These are phyloP conservation scores for Zea luxurians DNA, from an alignment of 176 grass and related monocot genomes.

Conservation along the genomic window DNA sequence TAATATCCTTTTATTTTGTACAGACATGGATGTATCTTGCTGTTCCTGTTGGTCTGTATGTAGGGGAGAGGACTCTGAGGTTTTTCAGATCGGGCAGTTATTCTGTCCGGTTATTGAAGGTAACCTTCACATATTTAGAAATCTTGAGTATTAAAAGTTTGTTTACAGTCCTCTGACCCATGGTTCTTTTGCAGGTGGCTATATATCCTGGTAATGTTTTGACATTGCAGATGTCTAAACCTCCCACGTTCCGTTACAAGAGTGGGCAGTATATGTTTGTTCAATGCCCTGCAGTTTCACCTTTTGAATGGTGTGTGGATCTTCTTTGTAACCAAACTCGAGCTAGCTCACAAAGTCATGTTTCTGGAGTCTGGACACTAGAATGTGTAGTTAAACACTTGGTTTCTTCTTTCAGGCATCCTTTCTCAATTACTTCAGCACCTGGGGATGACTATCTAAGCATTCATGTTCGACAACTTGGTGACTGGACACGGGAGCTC, in stretches of 20 bases:
- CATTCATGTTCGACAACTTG: constrained; percentile 93
- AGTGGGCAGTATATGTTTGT: constrained; percentile 99
- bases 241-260: constrained; percentile 74
- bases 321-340: constrained; percentile 30
- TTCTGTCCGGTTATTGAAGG: constrained; percentile 86
- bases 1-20: constrained; percentile 29
- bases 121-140: constrained; percentile 27
- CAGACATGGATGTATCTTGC: constrained; percentile 99
- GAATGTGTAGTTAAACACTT: constrained; percentile 25
- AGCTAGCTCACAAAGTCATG: not conserved
- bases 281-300: constrained; percentile 87
- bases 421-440: constrained; percentile 96
- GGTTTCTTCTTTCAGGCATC: constrained; percentile 66
- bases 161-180: constrained; percentile 37
- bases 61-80: constrained; percentile 83
- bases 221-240: constrained; percentile 94
- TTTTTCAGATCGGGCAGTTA: constrained; percentile 88
- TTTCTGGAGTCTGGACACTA: not conserved
- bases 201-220: constrained; percentile 98
- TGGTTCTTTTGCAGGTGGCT: constrained; percentile 64
- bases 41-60: constrained; percentile 79
- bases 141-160: constrained; percentile 31
- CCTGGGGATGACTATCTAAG: constrained; percentile 91
- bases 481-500: constrained; percentile 96
- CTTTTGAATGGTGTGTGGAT: constrained; percentile 86